Evolutionary conservation across 2,329 filamentous ascomycete species (phyloP), one percentile per base, ranked within the genome.

Genomic region (Penicillium decumbens): DNA sequence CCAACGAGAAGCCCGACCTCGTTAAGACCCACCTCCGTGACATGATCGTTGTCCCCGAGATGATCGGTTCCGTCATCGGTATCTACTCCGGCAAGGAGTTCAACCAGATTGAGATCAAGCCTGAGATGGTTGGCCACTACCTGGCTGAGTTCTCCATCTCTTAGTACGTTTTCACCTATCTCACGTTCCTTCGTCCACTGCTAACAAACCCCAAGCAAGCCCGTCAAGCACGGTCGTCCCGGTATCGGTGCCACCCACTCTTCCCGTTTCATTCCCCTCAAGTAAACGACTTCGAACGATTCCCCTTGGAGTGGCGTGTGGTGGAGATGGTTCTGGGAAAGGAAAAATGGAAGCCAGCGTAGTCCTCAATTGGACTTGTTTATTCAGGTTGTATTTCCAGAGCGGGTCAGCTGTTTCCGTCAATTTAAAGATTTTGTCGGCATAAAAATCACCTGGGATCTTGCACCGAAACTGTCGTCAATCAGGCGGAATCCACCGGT

Each of bases 71-170:
- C 78, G 92, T 98, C 71, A 88, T 98, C 71, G 93, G 91, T 75
- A 93, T 98, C 83, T 98, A 98, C 88, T 95, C 89, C 65, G 93
- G 93, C 75, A 98, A 98, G 87, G 91, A 97, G 80, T 98, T 98
- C 88, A 98, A 98, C 87, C 92, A 96, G 84, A 91, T 98, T 70
- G 93, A 98, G 80, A 93, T 98, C 82, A 96, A 96, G 87, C 93
- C 93, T 69, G 93, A 98, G 84, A 98, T 98, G 93, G 93, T 98
- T 78, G 93, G 93, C 76, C 92, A 97, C 83, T 96, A 96, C 84
- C 83, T 98, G 65, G 93, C 83, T 72, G 93, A 98, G 81, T 98
- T 98, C 85, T 96, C 91, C 66, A 98, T 98, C 82, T 93, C 92
- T 81, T 98, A 98, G 89, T 95, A 88, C 69, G 89, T 89, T 62